Evolutionary conservation across 2,329 filamentous ascomycete species (phyloP).

Genomic region (Fusarium coicis): DNA sequence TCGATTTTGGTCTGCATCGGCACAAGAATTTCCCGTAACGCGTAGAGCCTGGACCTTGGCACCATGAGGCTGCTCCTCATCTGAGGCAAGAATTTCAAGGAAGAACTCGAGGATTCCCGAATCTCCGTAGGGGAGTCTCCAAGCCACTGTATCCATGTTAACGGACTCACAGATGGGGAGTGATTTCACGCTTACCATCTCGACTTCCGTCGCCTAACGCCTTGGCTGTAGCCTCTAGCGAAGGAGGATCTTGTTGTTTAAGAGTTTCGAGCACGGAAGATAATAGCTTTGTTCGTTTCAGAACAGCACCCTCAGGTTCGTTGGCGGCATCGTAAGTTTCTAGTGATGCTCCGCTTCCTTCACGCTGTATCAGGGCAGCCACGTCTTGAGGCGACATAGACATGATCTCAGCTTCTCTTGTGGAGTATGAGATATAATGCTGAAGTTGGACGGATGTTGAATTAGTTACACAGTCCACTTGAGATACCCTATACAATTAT

Average conservation of each 20-base stretch:
- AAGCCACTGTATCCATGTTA: slow-evolving; percentile 56
- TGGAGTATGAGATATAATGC: background rate
- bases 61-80: slow-evolving; percentile 51
- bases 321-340: slow-evolving; percentile 44
- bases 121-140: slow-evolving; percentile 66
- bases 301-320: slow-evolving; percentile 36
- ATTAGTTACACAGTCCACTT: background rate
- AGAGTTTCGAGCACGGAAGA: slow-evolving; percentile 53
- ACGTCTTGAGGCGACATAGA: slow-evolving; percentile 52
- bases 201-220: slow-evolving; percentile 66
- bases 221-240: slow-evolving; percentile 60
- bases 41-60: slow-evolving; percentile 67
- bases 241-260: slow-evolving; percentile 48
- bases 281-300: slow-evolving; percentile 48
- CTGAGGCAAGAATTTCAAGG: slow-evolving; percentile 55
- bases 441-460: background rate
- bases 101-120: slow-evolving; percentile 69
- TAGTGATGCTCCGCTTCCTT: slow-evolving; percentile 45
- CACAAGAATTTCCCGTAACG: slow-evolving; percentile 70
- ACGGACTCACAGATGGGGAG: background rate
- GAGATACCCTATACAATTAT: background rate
- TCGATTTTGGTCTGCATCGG: slow-evolving; percentile 71
- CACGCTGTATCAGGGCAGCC: slow-evolving; percentile 49
- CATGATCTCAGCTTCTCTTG: slow-evolving; percentile 12
- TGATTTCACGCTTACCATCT: slow-evolving; percentile 58